Evolutionary conservation across 2,329 filamentous ascomycete species (phyloP), one percentile per base, ranked within the genome.

Genomic region (Coniochaeta sp.): DNA sequence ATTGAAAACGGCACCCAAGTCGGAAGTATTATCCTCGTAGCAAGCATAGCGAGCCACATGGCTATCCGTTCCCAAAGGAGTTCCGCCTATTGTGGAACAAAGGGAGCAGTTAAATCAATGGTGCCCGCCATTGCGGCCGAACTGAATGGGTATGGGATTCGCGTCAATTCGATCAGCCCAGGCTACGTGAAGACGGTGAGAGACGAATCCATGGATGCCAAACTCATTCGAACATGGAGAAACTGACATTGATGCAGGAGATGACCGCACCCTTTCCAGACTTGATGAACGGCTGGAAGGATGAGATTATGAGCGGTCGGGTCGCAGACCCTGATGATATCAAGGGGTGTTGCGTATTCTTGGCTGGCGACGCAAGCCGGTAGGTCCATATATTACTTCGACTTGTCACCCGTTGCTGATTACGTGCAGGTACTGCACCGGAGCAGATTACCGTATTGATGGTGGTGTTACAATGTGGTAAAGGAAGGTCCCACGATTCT

Each of bases 11-110:
- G 75, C 2, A 81, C 80, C 0, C 76, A 75, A 59, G 74, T 74
- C 58, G 80, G 81, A 0, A 81, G 79, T 60, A 82, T 83, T 58
- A 73, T 84, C 12, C 68, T 83, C 3, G 77, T 83, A 0, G 80
- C 80, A 0, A 81, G 79, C 58, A 83, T 83, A 65, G 80, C 80
- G 0, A 77, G 77, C 30, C 72, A 80, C 59, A 79, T 81, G 63
- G 80, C 80, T 0, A 77, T 82, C 19, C 73, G 77, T 9, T 77
- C 75, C 16, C 79, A 83, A 44, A 44, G 40, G 65, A 67, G 74
- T 36, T 78, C 75, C 55, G 76, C 75, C 5, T 81, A 81, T 58
- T 79, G 77, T 64, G 77, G 73, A 2, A 76, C 73, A 0, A 81
- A 80, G 64, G 78, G 77, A 0, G 77, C 78, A 0, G 78, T 81